phyloP scores from a whole-genome alignment of 495 filamentous ascomycete genomes.

The Cudoniella acicularis region DNA sequence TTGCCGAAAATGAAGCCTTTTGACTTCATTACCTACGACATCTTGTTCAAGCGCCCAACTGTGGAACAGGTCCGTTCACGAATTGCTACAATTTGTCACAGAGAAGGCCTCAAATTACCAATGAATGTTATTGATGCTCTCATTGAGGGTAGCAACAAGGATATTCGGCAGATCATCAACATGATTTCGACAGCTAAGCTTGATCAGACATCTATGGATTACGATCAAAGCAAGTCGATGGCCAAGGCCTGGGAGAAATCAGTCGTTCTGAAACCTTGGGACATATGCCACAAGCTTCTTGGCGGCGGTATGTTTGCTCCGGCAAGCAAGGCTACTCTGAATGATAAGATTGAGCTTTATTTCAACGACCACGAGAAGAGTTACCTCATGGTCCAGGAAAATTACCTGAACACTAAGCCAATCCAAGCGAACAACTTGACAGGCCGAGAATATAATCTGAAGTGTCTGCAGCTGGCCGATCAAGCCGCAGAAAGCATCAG shows the following conservation, averaged over 20 bases:
- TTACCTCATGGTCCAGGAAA: conserved; percentile 96
- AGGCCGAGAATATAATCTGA: conserved; percentile 63
- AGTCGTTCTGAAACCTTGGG: conserved; percentile 94
- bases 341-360: conserved; percentile 97
- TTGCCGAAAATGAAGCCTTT: conserved; percentile 98
- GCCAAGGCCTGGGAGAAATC: conserved; percentile 98
- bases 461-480: conserved; percentile 76
- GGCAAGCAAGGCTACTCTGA: conserved; percentile 77
- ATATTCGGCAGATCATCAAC: conserved; percentile 98
- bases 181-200: conserved; percentile 94
- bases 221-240: conserved; percentile 82
- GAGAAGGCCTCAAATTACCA: conserved; percentile 85
- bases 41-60: conserved; percentile 86
- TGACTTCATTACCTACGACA: conserved; percentile 73
- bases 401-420: conserved; percentile 84
- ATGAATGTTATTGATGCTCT: conserved; percentile 85
- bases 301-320: conserved; percentile 80
- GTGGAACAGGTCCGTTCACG: conserved; percentile 83
- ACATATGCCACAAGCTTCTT: conserved; percentile 90
- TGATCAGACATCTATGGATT: conserved; percentile 74
- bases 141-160: conserved; percentile 89
- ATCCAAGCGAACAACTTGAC: conserved; percentile 51
- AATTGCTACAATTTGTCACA: conserved; percentile 89
- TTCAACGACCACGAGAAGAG: conserved; percentile 99
- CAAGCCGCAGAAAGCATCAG: conserved; percentile 92